Conservation (phyloP, 2,329 filamentous ascomycete species). For the Penicillium decumbens region DNA sequence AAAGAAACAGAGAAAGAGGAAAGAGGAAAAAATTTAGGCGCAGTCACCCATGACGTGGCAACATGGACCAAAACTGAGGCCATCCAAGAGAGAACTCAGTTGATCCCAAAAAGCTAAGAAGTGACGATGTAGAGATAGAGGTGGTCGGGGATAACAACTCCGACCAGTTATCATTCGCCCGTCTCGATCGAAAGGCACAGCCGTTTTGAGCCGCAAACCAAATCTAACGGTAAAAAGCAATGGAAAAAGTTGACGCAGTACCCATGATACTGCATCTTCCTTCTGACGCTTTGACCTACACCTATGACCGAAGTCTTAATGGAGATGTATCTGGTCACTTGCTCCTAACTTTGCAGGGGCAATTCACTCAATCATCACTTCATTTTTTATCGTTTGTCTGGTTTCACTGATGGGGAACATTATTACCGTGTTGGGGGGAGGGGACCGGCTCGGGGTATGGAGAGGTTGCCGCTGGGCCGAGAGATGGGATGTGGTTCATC, state of each 20-base stretch:
- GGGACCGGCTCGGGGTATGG: slow-evolving; percentile 25
- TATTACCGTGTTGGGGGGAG: slow-evolving; percentile 16
- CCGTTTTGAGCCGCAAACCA: slow-evolving; percentile 2
- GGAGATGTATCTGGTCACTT: neutral
- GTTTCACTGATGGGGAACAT: slow-evolving; percentile 4
- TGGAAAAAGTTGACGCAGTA: neutral
- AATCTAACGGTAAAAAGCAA: slow-evolving; percentile 8
- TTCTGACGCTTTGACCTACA: neutral
- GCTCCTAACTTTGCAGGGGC: neutral
- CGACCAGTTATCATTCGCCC: slow-evolving; percentile 13
- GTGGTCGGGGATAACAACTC: slow-evolving; percentile 14
- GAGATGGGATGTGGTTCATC: slow-evolving; percentile 30
- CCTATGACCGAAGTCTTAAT: neutral
- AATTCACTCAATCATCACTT: neutral
- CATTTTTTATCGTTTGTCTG: neutral
- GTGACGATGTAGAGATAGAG: too few relatives aligned
- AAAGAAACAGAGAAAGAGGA: neutral
- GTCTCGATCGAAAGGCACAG: neutral
- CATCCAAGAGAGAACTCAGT: neutral
- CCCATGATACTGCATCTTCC: neutral
- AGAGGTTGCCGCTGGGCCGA: slow-evolving; percentile 26
- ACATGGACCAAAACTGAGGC: neutral
- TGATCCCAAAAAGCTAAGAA: too few relatives aligned
- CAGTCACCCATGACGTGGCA: neutral
- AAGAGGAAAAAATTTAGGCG: neutral